Conservation (phyloP, 2,329 filamentous ascomycete genomes). For the Plenodomus tracheiphilus region DNA sequence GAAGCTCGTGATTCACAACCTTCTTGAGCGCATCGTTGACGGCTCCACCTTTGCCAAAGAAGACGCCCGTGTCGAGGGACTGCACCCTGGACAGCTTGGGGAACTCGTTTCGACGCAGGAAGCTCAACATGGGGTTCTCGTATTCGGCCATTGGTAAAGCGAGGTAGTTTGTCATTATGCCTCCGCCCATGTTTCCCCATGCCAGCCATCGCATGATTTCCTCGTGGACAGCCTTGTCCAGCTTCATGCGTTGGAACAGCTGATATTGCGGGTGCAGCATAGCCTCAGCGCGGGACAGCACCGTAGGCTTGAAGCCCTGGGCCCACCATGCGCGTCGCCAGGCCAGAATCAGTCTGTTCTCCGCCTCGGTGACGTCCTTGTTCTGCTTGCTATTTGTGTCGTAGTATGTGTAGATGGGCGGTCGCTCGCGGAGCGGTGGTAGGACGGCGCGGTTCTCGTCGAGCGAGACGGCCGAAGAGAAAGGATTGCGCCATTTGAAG, state of each 20-base stretch:
- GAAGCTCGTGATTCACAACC: slow-evolving; percentile 50
- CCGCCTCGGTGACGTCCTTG: slow-evolving; percentile 67
- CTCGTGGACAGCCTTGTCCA: slow-evolving; percentile 48
- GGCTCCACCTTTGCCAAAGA: slow-evolving; percentile 66
- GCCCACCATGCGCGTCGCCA: slow-evolving; percentile 97
- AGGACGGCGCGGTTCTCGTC: slow-evolving; percentile 84
- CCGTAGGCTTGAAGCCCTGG: slow-evolving; percentile 83
- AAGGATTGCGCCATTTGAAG: slow-evolving; percentile 89
- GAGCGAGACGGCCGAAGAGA: slow-evolving; percentile 76
- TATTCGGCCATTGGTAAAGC: slow-evolving; percentile 80
- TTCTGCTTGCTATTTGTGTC: slow-evolving; percentile 69
- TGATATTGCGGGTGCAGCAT: slow-evolving; percentile 80
- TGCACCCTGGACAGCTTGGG: slow-evolving; percentile 75
- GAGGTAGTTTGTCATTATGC: slow-evolving; percentile 77
- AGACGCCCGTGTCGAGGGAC: slow-evolving; percentile 69
- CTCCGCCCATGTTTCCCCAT: slow-evolving; percentile 88
- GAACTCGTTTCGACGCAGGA: slow-evolving; percentile 75
- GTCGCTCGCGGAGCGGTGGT: slow-evolving; percentile 71
- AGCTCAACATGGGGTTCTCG: slow-evolving; percentile 71
- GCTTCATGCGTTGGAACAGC: slow-evolving; percentile 60
- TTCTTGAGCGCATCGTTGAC: slow-evolving; percentile 49
- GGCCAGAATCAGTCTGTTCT: slow-evolving; percentile 76
- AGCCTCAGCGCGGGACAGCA: slow-evolving; percentile 78
- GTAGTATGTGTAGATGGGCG: slow-evolving; percentile 89
- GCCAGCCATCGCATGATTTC: slow-evolving; percentile 85